Conservation (phyloP, 2,329 filamentous ascomycete species). For the Nannizziopsis arthrosporioides region DNA sequence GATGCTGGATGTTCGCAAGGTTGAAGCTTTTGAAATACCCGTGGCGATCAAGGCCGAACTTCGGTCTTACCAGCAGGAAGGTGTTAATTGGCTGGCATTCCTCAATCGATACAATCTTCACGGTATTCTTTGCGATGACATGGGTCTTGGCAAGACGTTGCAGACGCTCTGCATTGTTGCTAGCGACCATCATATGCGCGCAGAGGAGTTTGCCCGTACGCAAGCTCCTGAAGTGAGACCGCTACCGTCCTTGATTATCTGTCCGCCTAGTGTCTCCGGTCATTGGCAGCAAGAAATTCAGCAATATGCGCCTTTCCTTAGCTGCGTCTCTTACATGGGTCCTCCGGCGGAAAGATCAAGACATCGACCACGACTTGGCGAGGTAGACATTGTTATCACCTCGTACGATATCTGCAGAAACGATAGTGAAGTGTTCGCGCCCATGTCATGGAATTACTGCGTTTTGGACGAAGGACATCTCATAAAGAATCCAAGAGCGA, state of each 20-base stretch:
- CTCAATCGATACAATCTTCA: conserved; percentile 97
- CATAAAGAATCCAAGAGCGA: conserved; percentile 97
- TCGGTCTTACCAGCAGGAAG: conserved; percentile 94
- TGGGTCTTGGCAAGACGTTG: conserved; percentile 95
- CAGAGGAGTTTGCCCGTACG: conserved; percentile 78
- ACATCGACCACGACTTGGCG: conserved; percentile 56
- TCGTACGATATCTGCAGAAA: conserved; percentile 98
- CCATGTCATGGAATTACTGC: conserved; percentile 91
- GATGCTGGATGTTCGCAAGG: conserved; percentile 91
- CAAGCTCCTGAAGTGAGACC: conserved; percentile 63
- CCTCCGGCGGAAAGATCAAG: conserved; percentile 67
- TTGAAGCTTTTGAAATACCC: conserved; percentile 84
- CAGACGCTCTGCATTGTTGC: conserved; percentile 97
- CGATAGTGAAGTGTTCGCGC: conserved; percentile 71
- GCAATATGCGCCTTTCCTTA: conserved; percentile 88
- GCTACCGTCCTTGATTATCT: conserved; percentile 86
- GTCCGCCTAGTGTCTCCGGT: conserved; percentile 87
- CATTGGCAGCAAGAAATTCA: conserved; percentile 99
- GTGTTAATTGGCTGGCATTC: conserved; percentile 97
- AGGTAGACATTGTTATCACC: conserved; percentile 87
- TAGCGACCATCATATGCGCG: conserved; percentile 88
- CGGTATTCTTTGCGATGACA: conserved; percentile 96
- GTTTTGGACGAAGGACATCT: conserved; percentile 94
- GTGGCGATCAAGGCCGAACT: conserved; percentile 95
- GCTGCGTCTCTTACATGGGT: conserved; percentile 80